Conservation (phyloP, 2,329 filamentous ascomycete genomes). For the Exophiala sp. region DNA sequence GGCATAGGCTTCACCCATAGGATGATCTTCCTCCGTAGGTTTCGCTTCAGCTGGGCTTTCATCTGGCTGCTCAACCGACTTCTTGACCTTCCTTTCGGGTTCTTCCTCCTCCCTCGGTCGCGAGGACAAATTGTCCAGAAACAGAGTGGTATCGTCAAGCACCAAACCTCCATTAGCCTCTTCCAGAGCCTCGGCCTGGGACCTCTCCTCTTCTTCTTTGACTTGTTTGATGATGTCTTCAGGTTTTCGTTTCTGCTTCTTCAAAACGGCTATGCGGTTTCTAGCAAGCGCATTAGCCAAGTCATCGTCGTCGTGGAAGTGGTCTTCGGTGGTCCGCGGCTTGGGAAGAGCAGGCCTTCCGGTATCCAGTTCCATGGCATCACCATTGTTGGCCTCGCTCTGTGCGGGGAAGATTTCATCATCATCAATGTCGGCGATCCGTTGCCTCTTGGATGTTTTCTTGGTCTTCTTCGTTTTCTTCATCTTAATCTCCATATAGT, state of each 20-base stretch:
- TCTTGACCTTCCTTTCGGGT: slow-evolving; percentile 15
- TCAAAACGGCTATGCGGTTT: slow-evolving; percentile 77
- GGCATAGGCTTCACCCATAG: slow-evolving; percentile 50
- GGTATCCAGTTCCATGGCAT: slow-evolving; percentile 69
- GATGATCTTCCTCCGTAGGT: slow-evolving; percentile 45
- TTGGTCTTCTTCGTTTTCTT: slow-evolving; percentile 90
- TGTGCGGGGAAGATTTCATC: slow-evolving; percentile 47
- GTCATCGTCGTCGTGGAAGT: slow-evolving; percentile 85
- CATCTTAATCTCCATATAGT: slow-evolving; percentile 90
- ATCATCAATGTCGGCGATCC: slow-evolving; percentile 54
- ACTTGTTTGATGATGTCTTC: slow-evolving; percentile 83
- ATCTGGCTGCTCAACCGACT: slow-evolving; percentile 19
- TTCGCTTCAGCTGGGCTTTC: slow-evolving; percentile 32
- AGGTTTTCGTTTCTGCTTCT: slow-evolving; percentile 85
- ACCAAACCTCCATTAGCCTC: slow-evolving; percentile 62
- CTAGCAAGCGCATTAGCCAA: slow-evolving; percentile 76
- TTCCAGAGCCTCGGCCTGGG: slow-evolving; percentile 41
- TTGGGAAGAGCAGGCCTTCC: slow-evolving; percentile 45
- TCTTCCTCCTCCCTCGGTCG: slow-evolving; percentile 53
- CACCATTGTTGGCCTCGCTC: slow-evolving; percentile 37
- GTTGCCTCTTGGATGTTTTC: slow-evolving; percentile 66
- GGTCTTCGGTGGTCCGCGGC: slow-evolving; percentile 58
- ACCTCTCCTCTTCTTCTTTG: slow-evolving; percentile 55
- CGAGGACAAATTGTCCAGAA: slow-evolving; percentile 71
- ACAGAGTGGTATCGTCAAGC: slow-evolving; percentile 95